Evolutionary conservation across 2,329 filamentous ascomycete genomes (phyloP), one percentile per base, ranked within the genome.

Genomic region (Fusarium sp.): DNA sequence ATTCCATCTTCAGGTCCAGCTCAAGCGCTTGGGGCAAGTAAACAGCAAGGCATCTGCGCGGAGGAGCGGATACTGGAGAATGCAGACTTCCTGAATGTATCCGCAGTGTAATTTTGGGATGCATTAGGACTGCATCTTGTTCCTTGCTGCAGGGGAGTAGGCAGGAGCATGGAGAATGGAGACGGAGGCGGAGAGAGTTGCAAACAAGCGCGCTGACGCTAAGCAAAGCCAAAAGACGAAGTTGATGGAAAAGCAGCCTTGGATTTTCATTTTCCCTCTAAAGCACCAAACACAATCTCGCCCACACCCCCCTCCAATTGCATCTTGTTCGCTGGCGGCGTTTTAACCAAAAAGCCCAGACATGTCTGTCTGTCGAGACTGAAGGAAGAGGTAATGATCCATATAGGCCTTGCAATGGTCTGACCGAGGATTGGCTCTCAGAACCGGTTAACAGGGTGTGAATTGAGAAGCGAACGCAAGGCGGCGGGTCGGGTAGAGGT

Each of bases 191-290:
- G 63, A 74, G 38, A 64, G 61, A 77, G 70, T 74, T 67, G 72
- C 63, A 77, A 75, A 79, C 78, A 79, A 80, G 78, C 78, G 79
- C 77, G 78, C 70, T 73, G 74, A 80, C 75, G 76, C 79, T 78
- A 80, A 69, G 52, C 45, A 69, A 70, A 72, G 66, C 63, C 73
- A 77, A 80, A 78, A 79, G 62, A 61, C 65, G 12, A 67, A 70
- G 41, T 60, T 57, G 44, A 73, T 73, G 72, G 70, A 79, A 80
- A 82, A 80, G 80, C 80, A 80, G 80, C 80, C 76, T 77, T 79
- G 77, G 80, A 80, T 81, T 78, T 66, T 48, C 55, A 80, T 80
- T 78, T 66, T 48, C 57, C 61, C 62, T 61, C 50, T 64, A 57
- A 69, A 67, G 71, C 42, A 68, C 64, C 72, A 68, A 68, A 62